Conservation (phyloP, 1,284 basidiomycete species). For the Gymnopus androsaceus region DNA sequence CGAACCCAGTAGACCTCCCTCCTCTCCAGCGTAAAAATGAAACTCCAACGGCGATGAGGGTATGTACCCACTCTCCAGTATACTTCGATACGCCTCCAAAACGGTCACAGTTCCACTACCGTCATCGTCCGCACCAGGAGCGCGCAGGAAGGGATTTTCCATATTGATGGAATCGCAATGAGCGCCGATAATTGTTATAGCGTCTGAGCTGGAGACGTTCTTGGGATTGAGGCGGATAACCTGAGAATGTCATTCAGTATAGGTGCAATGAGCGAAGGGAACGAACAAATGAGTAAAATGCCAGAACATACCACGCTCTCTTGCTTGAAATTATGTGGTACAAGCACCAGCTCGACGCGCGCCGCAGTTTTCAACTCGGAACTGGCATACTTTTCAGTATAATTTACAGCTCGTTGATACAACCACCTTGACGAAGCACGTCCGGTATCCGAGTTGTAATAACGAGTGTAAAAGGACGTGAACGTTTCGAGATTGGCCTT, state of each 20-base stretch:
- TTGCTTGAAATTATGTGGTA: conserved; percentile 19
- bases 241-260: conserved; percentile 9
- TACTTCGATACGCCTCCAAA: conserved; percentile 47
- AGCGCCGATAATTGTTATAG: conserved; percentile 50
- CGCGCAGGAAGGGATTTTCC: conserved; percentile 13
- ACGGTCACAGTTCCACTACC: conserved; percentile 36
- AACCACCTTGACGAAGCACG: conserved; percentile 22
- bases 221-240: conserved; percentile 19
- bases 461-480: conserved; percentile 41
- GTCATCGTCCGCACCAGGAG: conserved; percentile 34
- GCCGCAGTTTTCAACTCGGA: conserved; percentile 7
- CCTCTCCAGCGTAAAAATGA: conserved; percentile 60
- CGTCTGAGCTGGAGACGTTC: conserved; percentile 17
- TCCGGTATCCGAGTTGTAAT: conserved; percentile 56
- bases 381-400: conserved; percentile 15
- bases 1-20: conserved; percentile 54
- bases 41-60: conserved; percentile 54
- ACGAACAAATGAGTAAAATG: background rate
- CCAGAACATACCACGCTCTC: conserved; percentile 19
- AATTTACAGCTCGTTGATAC: conserved; percentile 16
- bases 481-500: conserved; percentile 28
- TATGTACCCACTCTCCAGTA: conserved; percentile 39
- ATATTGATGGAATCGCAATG: conserved; percentile 34
- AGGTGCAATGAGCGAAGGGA: background rate
- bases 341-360: conserved; percentile 14